Conservation (phyloP, 768 basidiomycete species). For the Suillus ampliporus region DNA sequence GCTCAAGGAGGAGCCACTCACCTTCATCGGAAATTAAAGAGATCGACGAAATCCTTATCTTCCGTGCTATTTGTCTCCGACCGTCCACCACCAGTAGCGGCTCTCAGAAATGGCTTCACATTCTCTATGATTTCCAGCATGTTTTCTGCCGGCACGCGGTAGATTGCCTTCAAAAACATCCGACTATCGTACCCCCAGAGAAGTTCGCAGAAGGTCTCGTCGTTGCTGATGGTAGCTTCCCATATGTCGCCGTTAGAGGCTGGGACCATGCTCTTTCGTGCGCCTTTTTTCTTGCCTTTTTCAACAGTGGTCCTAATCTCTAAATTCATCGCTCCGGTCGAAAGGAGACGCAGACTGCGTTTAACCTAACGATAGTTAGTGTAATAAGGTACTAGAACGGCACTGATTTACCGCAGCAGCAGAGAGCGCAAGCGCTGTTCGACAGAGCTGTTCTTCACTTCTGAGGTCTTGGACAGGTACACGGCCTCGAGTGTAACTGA, state of each 20-base stretch:
- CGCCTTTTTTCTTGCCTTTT: not conserved
- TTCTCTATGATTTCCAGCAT: not conserved
- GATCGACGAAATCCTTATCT: not conserved
- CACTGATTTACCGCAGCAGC: constrained; percentile 11
- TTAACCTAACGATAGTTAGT: not conserved
- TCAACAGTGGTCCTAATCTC: not conserved
- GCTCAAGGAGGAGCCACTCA: not conserved
- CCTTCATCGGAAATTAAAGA: not conserved
- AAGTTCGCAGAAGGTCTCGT: not conserved
- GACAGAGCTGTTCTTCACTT: not conserved
- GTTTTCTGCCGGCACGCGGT: not conserved
- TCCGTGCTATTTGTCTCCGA: not conserved
- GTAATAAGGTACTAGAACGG: not conserved
- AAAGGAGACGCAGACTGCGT: not conserved
- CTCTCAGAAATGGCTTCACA: not conserved
- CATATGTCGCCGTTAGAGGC: not conserved
- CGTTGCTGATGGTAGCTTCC: not conserved
- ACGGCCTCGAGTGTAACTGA: constrained; percentile 13
- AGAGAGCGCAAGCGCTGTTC: constrained; percentile 16
- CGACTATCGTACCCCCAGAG: constrained; percentile 1
- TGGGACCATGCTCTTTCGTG: not conserved
- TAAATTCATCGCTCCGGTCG: not conserved
- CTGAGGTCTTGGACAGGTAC: not conserved
- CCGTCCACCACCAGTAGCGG: not conserved
- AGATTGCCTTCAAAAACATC: constrained; percentile 3